Evolutionary conservation across 495 filamentous ascomycete species (phyloP), one percentile per base, ranked within the genome.

Genomic region (Aspergillus sparsus): DNA sequence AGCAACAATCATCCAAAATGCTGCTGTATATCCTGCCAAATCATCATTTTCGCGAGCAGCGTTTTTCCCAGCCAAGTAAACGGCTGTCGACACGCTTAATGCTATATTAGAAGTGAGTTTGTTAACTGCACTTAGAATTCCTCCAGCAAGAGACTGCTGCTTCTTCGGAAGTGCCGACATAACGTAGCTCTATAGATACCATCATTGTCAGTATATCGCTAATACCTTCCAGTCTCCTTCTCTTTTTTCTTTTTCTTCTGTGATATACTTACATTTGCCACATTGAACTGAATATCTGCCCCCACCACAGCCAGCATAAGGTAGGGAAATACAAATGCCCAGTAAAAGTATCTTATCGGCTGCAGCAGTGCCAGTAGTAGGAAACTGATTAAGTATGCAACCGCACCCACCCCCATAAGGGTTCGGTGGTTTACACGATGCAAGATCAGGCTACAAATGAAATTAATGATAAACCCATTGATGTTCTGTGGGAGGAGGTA

Each of bases 221-320:
- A 27, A 1, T 27, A 27, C 21, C 21, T 27, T 27, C 21, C 21
- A 27, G 21, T 27, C 21, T 27, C 21, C 21, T 27, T 3, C 1
- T 3, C 21, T 27, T 27, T 27, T 27, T 27, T n/a, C n/a, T n/a
- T 3, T 27, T 27, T 27, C 21, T 27, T 27, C 21, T 27, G 21
- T 13, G 37, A 15, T 12, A n/a, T 1, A 7, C 68, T 16, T 58
- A 77, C 71, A 57, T 87, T 86, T 2, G 83, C 80, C 7, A 88
- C 78, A 7, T 80, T 83, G 70, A 87, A 90, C 8, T 87, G 75
- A 5, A 79, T 74, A 63, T 88, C 86, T 0, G 82, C 79, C 42
- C 79, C 80, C 3, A 85, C 69, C 1, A 84, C 80, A 44, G 76
- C 79, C 33, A 86, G 72, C 3, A 78, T 52, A 31, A 81, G 65